phyloP scores from a whole-genome alignment of 192 early-diverging fungal genomes.

The Chytriomyces sp. region DNA sequence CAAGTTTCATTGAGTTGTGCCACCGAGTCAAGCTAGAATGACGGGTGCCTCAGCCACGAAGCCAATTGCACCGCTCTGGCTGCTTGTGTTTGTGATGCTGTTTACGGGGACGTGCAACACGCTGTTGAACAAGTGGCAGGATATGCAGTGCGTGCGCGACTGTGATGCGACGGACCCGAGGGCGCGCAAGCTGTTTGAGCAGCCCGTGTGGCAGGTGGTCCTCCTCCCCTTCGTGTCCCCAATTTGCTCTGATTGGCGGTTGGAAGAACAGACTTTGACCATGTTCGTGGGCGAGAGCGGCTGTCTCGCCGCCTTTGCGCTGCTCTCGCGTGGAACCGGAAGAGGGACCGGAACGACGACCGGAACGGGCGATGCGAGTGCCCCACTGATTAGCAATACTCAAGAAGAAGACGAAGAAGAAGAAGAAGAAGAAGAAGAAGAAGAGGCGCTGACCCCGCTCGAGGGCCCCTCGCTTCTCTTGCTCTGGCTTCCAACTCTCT shows the following conservation, averaged over 20 bases:
- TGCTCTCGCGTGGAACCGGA: too few species aligned
- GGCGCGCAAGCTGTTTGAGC: constrained; percentile 82
- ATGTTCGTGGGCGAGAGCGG: constrained; percentile 95
- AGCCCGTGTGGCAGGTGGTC: constrained; percentile 87
- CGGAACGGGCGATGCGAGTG: constrained; percentile 4
- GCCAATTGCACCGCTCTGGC: neutral
- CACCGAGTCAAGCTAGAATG: too few species aligned
- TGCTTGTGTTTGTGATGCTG: constrained; percentile 34
- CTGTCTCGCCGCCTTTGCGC: constrained; percentile 71
- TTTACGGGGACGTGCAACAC: constrained; percentile 61
- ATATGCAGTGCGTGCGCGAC: constrained; percentile 85
- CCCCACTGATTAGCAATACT: constrained; percentile 22
- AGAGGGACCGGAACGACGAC: neutral
- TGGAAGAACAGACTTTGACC: constrained; percentile 75
- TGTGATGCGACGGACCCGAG: constrained; percentile 78
- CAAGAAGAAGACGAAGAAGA: constrained; percentile 15
- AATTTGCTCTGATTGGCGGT: neutral
- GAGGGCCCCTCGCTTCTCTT: constrained; percentile 59
- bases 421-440: constrained; percentile 7
- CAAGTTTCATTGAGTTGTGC: too few species aligned
- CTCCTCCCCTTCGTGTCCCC: neutral
- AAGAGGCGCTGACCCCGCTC: constrained; percentile 39
- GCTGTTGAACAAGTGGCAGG: constrained; percentile 85
- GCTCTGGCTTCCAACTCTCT: constrained; percentile 80
- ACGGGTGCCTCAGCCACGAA: too few species aligned